Conservation (phyloP, 2,329 filamentous ascomycete genomes). For the Arthroderma sp. region DNA sequence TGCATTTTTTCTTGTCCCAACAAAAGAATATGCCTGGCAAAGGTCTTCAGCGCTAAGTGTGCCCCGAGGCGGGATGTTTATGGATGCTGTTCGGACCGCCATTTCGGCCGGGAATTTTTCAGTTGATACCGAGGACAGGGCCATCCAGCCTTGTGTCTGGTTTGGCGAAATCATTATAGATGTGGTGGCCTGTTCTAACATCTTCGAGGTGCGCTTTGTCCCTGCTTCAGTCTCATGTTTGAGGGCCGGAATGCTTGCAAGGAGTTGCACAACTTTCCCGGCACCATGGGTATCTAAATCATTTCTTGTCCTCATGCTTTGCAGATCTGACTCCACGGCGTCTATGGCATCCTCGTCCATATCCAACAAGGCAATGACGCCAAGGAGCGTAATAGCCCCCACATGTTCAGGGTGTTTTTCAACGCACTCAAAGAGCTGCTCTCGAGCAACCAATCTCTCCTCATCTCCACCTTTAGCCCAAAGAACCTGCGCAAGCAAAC, state of each 20-base stretch:
- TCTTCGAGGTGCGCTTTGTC: slow-evolving; percentile 22
- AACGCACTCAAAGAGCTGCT: slow-evolving; percentile 68
- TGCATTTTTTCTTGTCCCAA: slow-evolving; percentile 58
- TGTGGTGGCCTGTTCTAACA: slow-evolving; percentile 54
- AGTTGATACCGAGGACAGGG: slow-evolving; percentile 52
- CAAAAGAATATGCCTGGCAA: slow-evolving; percentile 60
- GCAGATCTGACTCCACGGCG: slow-evolving; percentile 67
- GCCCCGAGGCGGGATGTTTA: slow-evolving; percentile 61
- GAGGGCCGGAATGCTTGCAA: slow-evolving; percentile 59
- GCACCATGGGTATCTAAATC: slow-evolving; percentile 53
- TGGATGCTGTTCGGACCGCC: slow-evolving; percentile 66
- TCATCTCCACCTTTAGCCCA: slow-evolving; percentile 76
- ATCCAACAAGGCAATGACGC: slow-evolving; percentile 71
- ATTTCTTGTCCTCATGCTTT: slow-evolving; percentile 56
- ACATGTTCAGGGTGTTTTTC: slow-evolving; percentile 64
- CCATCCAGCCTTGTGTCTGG: slow-evolving; percentile 68
- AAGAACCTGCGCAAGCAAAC: slow-evolving; percentile 76
- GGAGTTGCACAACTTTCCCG: slow-evolving; percentile 57
- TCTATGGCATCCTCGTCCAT: slow-evolving; percentile 66
- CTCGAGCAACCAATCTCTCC: slow-evolving; percentile 62
- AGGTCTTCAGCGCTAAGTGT: slow-evolving; percentile 57
- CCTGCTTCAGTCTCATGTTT: slow-evolving; percentile 35
- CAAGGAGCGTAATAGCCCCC: slow-evolving; percentile 66
- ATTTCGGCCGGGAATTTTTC: slow-evolving; percentile 54
- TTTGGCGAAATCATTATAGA: slow-evolving; percentile 73